A percentile compares a stretch with the other conserved stretches of the same genome.
Evolutionary conservation across 345 rosid species (phyloP).

Genomic region (Trapa bicornis): DNA sequence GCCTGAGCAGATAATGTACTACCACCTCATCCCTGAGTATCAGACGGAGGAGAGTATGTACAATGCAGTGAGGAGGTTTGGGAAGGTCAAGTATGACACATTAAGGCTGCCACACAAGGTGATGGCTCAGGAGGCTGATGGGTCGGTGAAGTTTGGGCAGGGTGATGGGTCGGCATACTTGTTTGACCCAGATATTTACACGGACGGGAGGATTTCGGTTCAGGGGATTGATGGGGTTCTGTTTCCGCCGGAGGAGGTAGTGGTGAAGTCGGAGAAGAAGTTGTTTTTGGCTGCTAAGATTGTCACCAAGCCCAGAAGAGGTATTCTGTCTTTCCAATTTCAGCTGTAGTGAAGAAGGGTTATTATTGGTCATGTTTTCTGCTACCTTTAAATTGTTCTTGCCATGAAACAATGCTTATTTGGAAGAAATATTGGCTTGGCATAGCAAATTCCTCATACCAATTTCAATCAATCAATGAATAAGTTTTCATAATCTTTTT

Average conservation of each 20-base stretch:
- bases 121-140: slow-evolving; percentile 38
- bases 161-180: slow-evolving; percentile 32
- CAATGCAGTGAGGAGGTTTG: slow-evolving; percentile 38
- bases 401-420: neutral
- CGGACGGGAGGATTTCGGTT: slow-evolving; percentile 41
- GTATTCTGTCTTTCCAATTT: slow-evolving; percentile 14
- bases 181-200: slow-evolving; percentile 45
- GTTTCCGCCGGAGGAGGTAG: slow-evolving; percentile 23
- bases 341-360: neutral
- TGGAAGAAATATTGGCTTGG: neutral
- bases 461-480: no score
- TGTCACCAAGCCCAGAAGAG: slow-evolving; percentile 30
- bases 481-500: no score
- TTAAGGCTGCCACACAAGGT: slow-evolving; percentile 46
- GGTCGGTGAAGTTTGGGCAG: slow-evolving; percentile 38
- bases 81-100: slow-evolving; percentile 33
- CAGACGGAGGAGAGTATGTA: slow-evolving; percentile 57
- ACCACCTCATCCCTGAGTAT: slow-evolving; percentile 43
- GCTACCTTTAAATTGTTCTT: neutral
- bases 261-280: slow-evolving; percentile 3
- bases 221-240: slow-evolving; percentile 43
- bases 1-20: slow-evolving; percentile 43
- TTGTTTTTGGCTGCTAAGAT: slow-evolving; percentile 13
- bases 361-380: neutral
- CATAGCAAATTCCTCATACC: neutral